A percentile compares a stretch with the other conserved stretches of the same genome.
phyloP scores from a whole-genome alignment of 2,329 filamentous ascomycete species.

The Scolecobasidium constrictum region DNA sequence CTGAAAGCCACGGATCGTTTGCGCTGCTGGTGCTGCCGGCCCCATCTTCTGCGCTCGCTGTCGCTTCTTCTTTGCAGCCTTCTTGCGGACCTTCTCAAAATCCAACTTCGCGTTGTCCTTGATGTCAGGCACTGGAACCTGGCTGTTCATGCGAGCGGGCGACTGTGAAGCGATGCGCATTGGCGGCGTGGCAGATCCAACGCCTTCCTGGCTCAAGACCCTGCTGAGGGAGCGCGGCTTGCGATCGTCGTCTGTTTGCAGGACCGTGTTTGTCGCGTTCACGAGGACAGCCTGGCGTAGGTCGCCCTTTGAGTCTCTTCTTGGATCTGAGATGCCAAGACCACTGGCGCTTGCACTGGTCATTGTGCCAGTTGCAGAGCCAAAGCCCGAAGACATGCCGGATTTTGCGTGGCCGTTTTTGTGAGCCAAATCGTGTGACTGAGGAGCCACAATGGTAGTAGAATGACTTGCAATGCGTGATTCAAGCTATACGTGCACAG shows the following conservation, averaged over 20 bases:
- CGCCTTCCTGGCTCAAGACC: not conserved
- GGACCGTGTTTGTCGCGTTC: not conserved
- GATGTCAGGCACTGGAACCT: not conserved
- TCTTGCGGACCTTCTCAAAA: slow-evolving; percentile 23
- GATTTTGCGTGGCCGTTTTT: too few species aligned
- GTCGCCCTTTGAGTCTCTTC: not conserved
- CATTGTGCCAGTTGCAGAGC: not conserved
- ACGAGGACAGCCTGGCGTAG: not conserved
- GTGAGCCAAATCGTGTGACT: too few species aligned
- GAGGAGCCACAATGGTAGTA: too few species aligned
- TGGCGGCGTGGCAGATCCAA: slow-evolving; percentile 2
- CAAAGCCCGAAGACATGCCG: too few species aligned
- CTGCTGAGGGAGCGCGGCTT: not conserved
- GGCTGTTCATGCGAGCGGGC: slow-evolving; percentile 5
- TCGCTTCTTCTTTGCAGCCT: slow-evolving; percentile 27
- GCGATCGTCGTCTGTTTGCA: not conserved
- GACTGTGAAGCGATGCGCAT: slow-evolving; percentile 11
- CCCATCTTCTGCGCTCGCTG: slow-evolving; percentile 24
- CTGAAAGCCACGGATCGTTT: slow-evolving; percentile 37
- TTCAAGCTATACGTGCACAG: too few species aligned
- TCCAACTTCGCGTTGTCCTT: slow-evolving; percentile 22
- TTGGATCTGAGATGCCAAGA: not conserved
- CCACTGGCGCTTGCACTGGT: not conserved
- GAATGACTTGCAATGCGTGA: too few species aligned
- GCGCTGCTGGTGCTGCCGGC: slow-evolving; percentile 25